phyloP scores from a whole-genome alignment of 106 monocot genomes.

The Allium cepa region DNA sequence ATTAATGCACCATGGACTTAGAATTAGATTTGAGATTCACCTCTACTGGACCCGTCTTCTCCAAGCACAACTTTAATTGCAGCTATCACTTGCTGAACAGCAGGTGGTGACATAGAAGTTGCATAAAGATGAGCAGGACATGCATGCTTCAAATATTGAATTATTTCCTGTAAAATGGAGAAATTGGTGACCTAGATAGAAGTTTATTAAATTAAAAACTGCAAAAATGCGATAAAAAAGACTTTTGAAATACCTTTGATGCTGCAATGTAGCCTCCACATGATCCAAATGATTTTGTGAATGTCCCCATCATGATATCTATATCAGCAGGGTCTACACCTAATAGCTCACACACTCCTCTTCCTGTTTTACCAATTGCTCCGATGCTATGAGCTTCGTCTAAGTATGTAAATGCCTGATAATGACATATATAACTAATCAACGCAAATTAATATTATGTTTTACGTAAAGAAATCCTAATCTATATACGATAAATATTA shows the following conservation, averaged over 20 bases:
- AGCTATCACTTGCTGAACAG: slow-evolving; percentile 76
- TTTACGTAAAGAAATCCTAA: no score
- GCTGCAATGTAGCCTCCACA: slow-evolving; percentile 89
- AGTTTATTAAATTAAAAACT: neutral
- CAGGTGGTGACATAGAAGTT: slow-evolving; percentile 81
- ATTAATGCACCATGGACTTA: no score
- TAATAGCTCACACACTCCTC: slow-evolving; percentile 78
- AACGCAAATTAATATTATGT: no score
- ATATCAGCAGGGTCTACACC: slow-evolving; percentile 73
- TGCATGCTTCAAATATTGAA: slow-evolving; percentile 53
- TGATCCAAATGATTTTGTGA: slow-evolving; percentile 83
- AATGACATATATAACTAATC: no score
- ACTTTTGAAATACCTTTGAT: slow-evolving; percentile 40
- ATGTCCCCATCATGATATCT: slow-evolving; percentile 90
- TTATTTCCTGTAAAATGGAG: slow-evolving; percentile 45
- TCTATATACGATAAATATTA: no score
- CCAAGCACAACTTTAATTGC: slow-evolving; percentile 73
- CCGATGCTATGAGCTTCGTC: slow-evolving; percentile 88
- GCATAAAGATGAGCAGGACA: slow-evolving; percentile 86
- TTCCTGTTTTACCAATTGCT: slow-evolving; percentile 61
- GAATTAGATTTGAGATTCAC: slow-evolving; percentile 13
- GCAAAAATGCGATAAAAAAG: neutral
- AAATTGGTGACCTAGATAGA: neutral
- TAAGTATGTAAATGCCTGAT: slow-evolving; percentile 68
- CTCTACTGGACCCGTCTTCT: slow-evolving; percentile 76